Conservation (phyloP, 345 rosid species). For the Gossypium ekmanianum region DNA sequence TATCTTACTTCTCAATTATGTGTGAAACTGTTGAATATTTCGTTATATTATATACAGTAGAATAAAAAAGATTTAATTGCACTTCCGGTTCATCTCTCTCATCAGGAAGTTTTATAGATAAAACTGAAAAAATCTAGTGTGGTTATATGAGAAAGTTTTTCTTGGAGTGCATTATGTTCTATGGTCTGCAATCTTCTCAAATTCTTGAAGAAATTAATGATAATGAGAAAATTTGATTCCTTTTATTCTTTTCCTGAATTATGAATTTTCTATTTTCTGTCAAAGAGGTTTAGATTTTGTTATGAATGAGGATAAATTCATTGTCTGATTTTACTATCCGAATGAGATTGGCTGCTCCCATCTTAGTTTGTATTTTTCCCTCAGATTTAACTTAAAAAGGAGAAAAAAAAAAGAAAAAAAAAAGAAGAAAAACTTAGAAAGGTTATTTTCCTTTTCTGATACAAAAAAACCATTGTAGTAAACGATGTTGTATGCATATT, state of each 20-base stretch:
- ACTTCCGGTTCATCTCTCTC: background rate
- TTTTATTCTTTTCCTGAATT: background rate
- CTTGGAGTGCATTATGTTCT: background rate
- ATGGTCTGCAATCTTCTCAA: background rate
- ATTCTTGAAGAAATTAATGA: background rate
- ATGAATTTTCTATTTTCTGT: background rate
- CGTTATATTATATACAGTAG: background rate
- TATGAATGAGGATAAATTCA: too few species aligned
- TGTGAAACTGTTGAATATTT: constrained; percentile 1
- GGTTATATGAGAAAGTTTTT: background rate
- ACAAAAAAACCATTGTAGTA: background rate
- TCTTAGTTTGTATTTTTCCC: background rate
- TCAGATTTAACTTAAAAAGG: background rate
- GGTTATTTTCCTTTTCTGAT: background rate
- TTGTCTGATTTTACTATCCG: background rate
- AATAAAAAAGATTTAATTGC: background rate
- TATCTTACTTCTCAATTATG: background rate
- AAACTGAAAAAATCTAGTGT: background rate
- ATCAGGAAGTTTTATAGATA: background rate
- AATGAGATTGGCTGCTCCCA: background rate
- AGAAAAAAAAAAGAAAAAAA: background rate
- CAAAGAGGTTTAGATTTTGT: background rate
- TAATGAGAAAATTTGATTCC: background rate
- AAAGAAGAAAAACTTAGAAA: background rate
- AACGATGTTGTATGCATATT: background rate